Percentiles rank a stretch among this genome's conserved stretches.
Evolutionary conservation across 306 rosid genomes (phyloP).

Genomic region (Gastrolobium villosum): DNA sequence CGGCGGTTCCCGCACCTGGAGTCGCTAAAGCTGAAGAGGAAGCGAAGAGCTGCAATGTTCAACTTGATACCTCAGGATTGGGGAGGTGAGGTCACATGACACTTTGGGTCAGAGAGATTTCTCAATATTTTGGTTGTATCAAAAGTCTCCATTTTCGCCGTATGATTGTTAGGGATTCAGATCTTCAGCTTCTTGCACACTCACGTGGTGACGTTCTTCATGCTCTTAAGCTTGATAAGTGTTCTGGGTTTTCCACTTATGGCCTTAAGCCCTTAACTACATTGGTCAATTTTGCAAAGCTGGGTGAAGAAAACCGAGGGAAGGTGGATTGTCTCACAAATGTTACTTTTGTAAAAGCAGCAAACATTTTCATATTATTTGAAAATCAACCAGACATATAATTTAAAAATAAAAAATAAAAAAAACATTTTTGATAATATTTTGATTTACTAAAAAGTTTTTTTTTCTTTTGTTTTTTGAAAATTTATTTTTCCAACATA

Average conservation of each 20-base stretch:
- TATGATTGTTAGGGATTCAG: conserved; percentile 87
- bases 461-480: no score
- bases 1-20: conserved; percentile 76
- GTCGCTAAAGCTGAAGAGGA: conserved; percentile 84
- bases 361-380: no score
- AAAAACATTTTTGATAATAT: no score
- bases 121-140: conserved; percentile 67
- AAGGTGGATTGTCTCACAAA: no score
- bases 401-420: no score
- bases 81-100: conserved; percentile 93
- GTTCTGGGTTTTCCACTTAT: conserved; percentile 89
- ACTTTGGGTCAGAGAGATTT: conserved; percentile 84
- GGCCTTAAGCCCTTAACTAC: conserved; percentile 71
- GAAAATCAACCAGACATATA: no score
- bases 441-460: no score
- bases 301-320: no score
- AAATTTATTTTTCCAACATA: no score
- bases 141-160: conserved; percentile 88
- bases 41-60: conserved; percentile 98
- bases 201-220: conserved; percentile 80
- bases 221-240: conserved; percentile 82
- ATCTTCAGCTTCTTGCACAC: conserved; percentile 72
- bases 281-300: conserved; percentile 72
- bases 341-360: no score
- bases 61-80: conserved; percentile 94